Evolutionary conservation across 2,329 filamentous ascomycete species (phyloP), one percentile per base, ranked within the genome.

Genomic region (Trematosphaeria pertusa): DNA sequence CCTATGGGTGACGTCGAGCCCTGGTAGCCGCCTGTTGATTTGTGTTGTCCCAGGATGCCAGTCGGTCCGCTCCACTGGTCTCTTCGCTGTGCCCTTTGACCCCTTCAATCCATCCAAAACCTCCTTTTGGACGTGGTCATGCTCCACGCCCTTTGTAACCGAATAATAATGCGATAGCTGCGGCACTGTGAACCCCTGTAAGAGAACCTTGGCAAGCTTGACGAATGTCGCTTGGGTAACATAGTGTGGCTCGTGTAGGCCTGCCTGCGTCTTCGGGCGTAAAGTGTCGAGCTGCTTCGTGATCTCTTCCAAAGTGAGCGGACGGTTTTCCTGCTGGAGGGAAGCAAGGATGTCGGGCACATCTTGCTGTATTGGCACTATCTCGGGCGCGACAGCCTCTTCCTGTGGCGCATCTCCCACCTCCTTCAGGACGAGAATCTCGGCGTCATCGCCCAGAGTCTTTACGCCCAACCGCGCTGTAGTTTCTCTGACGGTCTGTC

Each of bases 401-500:
- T 49, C 43, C 19, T 52, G 32, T 5, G 31, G 15, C 6, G 30
- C 35, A 5, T 61, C 45, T 5, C 41, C 47, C 9, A 64, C 47
- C 43, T 71, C 69, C 34, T 56, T 57, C 17, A 73, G 40, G 19
- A 73, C 62, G 12, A 73, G 48, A 17, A 73, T 67, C 9, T 70
- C 62, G 24, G 70, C 61, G 42, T 69, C 63, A 33, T 61, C 54
- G 35, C 70, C 71, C 48, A 73, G 52, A 10, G 57, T 56, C 52
- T 64, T 65, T 10, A 68, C 45, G 12, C 65, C 67, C 33, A 73
- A 43, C 17, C 53, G 52, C 14, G 64, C 63, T 1, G 65, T 66
- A 1, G 53, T 61, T 35, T 68, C 67, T 32, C 56, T 55, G 6
- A 71, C n/a, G 7, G 56, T 22, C 38, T 59, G 64, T 31, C 62